These are phyloP conservation scores for Neodidymelliopsis sp. DNA, from an alignment of 2,329 filamentous ascomycete species.

Conservation along the genomic window DNA sequence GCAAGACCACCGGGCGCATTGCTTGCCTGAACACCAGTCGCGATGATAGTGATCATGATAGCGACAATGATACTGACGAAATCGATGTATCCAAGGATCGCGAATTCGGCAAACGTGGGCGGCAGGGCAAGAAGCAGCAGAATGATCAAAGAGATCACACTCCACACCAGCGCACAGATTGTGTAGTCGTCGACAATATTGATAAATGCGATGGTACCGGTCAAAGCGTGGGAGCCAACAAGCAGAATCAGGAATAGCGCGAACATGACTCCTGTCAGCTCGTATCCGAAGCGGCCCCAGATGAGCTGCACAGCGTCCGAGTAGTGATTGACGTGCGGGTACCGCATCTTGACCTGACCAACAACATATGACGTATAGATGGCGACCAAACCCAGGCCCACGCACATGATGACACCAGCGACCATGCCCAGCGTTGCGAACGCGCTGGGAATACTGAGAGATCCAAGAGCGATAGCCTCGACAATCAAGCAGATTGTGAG, in stretches of 20 bases:
- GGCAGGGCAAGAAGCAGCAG: slow-evolving; percentile 68
- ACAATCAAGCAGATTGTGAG: slow-evolving; percentile 59
- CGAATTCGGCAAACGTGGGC: slow-evolving; percentile 69
- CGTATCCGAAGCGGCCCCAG: slow-evolving; percentile 58
- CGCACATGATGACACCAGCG: slow-evolving; percentile 53
- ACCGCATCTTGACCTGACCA: slow-evolving; percentile 65
- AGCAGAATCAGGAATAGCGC: slow-evolving; percentile 60
- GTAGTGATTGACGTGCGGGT: slow-evolving; percentile 71
- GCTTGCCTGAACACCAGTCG: slow-evolving; percentile 59
- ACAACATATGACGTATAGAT: slow-evolving; percentile 70
- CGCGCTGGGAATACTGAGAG: slow-evolving; percentile 55
- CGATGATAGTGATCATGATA: slow-evolving; percentile 73
- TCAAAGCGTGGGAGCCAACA: slow-evolving; percentile 74
- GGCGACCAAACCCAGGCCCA: slow-evolving; percentile 63
- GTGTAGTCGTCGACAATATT: slow-evolving; percentile 66
- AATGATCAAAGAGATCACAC: slow-evolving; percentile 65
- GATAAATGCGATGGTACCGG: slow-evolving; percentile 72
- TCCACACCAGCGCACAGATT: slow-evolving; percentile 71
- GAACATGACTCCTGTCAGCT: slow-evolving; percentile 66
- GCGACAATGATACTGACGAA: slow-evolving; percentile 72
- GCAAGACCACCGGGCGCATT: slow-evolving; percentile 41
- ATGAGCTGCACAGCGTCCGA: slow-evolving; percentile 73
- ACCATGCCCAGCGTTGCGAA: slow-evolving; percentile 58
- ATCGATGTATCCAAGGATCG: slow-evolving; percentile 62
- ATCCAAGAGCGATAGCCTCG: slow-evolving; percentile 59